phyloP scores from a whole-genome alignment of 768 basidiomycete genomes.

The Thelephora ganbajun region DNA sequence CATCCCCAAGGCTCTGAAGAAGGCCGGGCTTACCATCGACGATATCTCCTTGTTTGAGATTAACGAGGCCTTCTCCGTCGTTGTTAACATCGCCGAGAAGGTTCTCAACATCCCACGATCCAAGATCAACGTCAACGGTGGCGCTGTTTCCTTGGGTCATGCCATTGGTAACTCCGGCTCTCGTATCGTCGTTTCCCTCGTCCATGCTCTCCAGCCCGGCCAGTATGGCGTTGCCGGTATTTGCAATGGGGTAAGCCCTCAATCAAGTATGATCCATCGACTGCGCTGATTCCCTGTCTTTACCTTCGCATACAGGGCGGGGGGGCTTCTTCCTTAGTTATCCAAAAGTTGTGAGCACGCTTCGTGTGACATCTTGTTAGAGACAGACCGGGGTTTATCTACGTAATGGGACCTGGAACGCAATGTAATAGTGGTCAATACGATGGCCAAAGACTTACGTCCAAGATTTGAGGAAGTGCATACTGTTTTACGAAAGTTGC shows the following conservation, averaged over 20 bases:
- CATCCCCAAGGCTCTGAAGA: constrained; percentile 76
- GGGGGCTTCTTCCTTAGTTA: constrained; percentile 80
- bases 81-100: constrained; percentile 85
- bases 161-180: constrained; percentile 95
- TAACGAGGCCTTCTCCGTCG: constrained; percentile 96
- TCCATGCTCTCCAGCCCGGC: constrained; percentile 80
- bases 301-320: constrained; percentile 50
- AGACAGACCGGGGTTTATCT: too few relatives aligned
- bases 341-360: constrained; percentile 61
- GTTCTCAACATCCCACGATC: constrained; percentile 68
- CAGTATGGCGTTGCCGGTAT: constrained; percentile 94
- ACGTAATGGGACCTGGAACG: too few relatives aligned
- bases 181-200: constrained; percentile 85
- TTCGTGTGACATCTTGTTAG: too few relatives aligned
- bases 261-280: background rate
- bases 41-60: constrained; percentile 92
- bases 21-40: constrained; percentile 68
- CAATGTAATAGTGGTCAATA: too few relatives aligned
- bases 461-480: too few relatives aligned
- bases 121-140: constrained; percentile 88
- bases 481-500: too few relatives aligned
- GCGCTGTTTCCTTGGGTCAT: constrained; percentile 91
- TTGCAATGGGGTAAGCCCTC: constrained; percentile 79
- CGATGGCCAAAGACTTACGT: too few relatives aligned
- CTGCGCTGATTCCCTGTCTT: constrained; percentile 4